phyloP scores from a whole-genome alignment of 78 protist genomes.

The Dictyostelium discoideum region dicty_2.7 NC_007088.5:2919501-2920000 shows the following conservation, averaged over 20 bases:
- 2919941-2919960: slow-evolving; percentile 48
- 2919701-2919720: slow-evolving; percentile 93
- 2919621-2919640: slow-evolving; percentile 34
- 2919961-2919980: slow-evolving; percentile 35
- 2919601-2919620: slow-evolving; percentile 68
- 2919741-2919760: slow-evolving; percentile 50
- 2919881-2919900: slow-evolving; percentile 81
- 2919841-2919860: slow-evolving; percentile 86
- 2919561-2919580: slow-evolving; percentile 27
- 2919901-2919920: slow-evolving; percentile 89
- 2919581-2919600: slow-evolving; percentile 50
- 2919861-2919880: slow-evolving; percentile 39
- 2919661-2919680: slow-evolving; percentile 84
- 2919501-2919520: not conserved
- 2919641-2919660: slow-evolving; percentile 78
- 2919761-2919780: slow-evolving; percentile 69
- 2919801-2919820: slow-evolving; percentile 88
- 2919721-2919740: slow-evolving; percentile 74
- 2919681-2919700: slow-evolving; percentile 32
- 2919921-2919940: slow-evolving; percentile 81
- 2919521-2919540: slow-evolving; percentile 83
- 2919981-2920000: slow-evolving; percentile 56
- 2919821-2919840: slow-evolving; percentile 90
- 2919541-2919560: slow-evolving; percentile 83
- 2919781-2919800: slow-evolving; percentile 41